Percentiles rank a stretch among this genome's conserved stretches.
These are phyloP conservation scores for Phytophthora constricta DNA, from an alignment of 352 stramenopile genomes.

Conservation along the genomic window DNA sequence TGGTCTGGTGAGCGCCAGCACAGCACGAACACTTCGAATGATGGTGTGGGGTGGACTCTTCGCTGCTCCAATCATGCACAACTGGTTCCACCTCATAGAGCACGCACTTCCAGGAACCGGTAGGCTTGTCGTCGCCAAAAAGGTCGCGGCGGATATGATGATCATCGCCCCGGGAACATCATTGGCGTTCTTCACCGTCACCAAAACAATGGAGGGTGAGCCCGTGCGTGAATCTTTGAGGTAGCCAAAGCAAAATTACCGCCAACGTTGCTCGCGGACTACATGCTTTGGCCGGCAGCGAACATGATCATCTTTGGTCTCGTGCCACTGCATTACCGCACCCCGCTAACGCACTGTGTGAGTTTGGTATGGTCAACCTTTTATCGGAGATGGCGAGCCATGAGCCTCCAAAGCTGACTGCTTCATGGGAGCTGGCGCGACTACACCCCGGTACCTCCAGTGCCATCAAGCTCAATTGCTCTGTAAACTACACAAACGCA, in stretches of 20 bases:
- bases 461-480: too few species aligned
- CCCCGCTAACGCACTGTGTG: slow-evolving; percentile 43
- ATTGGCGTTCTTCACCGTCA: slow-evolving; percentile 41
- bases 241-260: slow-evolving; percentile 38
- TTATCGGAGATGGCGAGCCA: slow-evolving; percentile 43
- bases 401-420: slow-evolving; percentile 19
- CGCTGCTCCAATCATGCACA: slow-evolving; percentile 86
- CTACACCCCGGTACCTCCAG: too few species aligned
- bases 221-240: slow-evolving; percentile 31
- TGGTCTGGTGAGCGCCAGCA: slow-evolving; percentile 18
- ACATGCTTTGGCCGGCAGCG: slow-evolving; percentile 48
- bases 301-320: slow-evolving; percentile 45
- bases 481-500: too few species aligned
- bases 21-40: slow-evolving; percentile 66
- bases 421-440: slow-evolving; percentile 10
- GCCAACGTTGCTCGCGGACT: slow-evolving; percentile 44
- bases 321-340: slow-evolving; percentile 47
- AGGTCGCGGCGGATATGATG: slow-evolving; percentile 47
- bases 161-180: slow-evolving; percentile 40
- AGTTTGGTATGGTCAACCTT: slow-evolving; percentile 50
- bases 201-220: slow-evolving; percentile 41
- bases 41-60: slow-evolving; percentile 85
- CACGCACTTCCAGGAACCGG: slow-evolving; percentile 31
- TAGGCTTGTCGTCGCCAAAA: slow-evolving; percentile 37
- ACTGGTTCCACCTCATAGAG: slow-evolving; percentile 88